Evolutionary conservation across 139 green algal genomes (phyloP), one percentile per base, ranked within the genome.

Genomic region (Micromonas pusilla): DNA sequence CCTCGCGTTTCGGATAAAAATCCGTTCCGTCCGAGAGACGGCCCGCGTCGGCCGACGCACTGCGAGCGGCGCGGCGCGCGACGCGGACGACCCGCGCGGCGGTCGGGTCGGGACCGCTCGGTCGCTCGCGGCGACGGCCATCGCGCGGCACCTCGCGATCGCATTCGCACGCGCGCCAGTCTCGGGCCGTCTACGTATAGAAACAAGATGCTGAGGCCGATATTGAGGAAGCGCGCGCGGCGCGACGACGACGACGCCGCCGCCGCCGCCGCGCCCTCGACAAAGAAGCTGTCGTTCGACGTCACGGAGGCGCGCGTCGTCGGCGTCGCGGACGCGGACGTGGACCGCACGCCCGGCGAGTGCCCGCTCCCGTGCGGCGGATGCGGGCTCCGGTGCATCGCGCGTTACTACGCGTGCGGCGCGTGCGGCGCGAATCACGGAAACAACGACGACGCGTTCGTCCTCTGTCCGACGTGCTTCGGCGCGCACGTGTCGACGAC

Each of bases 231-330:
- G 16, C 20, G 16, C 62, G 25, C 26, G 25, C 20, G 25, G n/a
- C 26, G 26, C 62, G n/a, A 30, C n/a, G n/a, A 5, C 32, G 62
- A 28, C 87, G 0, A 85, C 28, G 78, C 91, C 53, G 36, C 34
- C n/a, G 80, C 88, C 62, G 81, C 78, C 3, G 87, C 86, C n/a
- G 73, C 60, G 0, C n/a, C 92, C 31, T 85, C 70, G n/a, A 77
- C 91, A 80, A 76, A 91, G 32, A 83, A 94, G 2, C 87, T 93
- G 79, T 87, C 93, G 80, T 77, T 93, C 57, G 85, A 92, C 62
- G 89, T 94, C 13, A 62, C 28, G 3, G 92, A 85, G 60, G 88
- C 93, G 80, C 79, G 30, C 21, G 68, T 75, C 2, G 33, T 75
- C 37, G 68, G 68, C 21, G 5, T 20, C 0, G 68, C 68, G 36